These are phyloP conservation scores for Russula sp. DNA, from an alignment of 768 basidiomycete species.

Conservation along the genomic window DNA sequence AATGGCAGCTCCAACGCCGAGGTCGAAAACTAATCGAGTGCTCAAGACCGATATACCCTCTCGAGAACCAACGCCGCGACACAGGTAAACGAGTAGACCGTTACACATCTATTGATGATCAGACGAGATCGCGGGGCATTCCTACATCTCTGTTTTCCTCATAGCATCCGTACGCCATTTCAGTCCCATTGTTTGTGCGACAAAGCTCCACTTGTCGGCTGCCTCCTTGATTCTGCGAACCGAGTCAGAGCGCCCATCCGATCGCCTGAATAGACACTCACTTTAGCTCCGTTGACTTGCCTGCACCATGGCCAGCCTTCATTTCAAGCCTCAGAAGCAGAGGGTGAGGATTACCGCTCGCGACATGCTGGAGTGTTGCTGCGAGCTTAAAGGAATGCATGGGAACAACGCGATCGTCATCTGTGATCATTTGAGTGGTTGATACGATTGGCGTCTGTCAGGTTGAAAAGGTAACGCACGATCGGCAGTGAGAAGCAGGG, in stretches of 20 bases:
- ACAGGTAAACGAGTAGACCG: not conserved
- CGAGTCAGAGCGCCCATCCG: not conserved
- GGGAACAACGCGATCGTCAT: conserved; percentile 84
- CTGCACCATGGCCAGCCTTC: conserved; percentile 76
- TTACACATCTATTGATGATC: not conserved
- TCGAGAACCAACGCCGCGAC: conserved; percentile 15
- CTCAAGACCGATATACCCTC: conserved; percentile 73
- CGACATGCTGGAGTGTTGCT: conserved; percentile 65
- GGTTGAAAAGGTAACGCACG: conserved; percentile 42
- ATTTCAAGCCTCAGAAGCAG: conserved; percentile 72
- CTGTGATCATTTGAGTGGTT: conserved; percentile 32
- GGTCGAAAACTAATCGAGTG: conserved; percentile 75
- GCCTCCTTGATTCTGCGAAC: conserved; percentile 62
- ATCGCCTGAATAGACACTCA: conserved; percentile 24
- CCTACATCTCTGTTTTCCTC: not conserved
- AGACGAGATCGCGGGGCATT: not conserved
- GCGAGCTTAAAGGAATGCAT: conserved; percentile 81
- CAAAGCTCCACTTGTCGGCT: conserved; percentile 74
- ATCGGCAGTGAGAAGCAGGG: conserved; percentile 76
- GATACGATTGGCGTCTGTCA: not conserved
- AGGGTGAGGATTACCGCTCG: conserved; percentile 63
- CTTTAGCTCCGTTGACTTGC: conserved; percentile 71
- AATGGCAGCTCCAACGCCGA: conserved; percentile 76
- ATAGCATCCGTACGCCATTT: conserved; percentile 23
- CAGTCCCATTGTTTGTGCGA: conserved; percentile 57